Evolutionary conservation across 2,329 filamentous ascomycete species (phyloP).

Genomic region (Fusarium incarnatum): DNA sequence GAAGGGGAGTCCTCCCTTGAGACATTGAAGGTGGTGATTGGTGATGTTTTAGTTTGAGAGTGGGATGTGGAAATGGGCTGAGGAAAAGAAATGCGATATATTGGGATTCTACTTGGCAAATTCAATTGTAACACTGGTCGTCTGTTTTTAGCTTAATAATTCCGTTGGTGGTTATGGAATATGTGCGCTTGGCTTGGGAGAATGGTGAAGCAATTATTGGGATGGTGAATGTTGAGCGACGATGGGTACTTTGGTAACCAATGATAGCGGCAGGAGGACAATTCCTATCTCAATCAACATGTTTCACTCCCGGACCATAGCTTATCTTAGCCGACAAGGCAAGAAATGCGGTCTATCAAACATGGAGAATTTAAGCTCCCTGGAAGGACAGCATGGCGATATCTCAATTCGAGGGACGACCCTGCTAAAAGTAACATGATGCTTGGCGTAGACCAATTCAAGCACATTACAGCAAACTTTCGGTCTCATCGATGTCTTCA

Average conservation of each 20-base stretch:
- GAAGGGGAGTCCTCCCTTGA: constrained; percentile 30
- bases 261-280: neutral
- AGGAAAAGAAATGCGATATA: constrained; percentile 28
- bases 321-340: neutral
- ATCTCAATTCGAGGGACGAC: neutral
- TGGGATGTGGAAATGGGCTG: constrained; percentile 7
- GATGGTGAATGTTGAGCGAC: no score
- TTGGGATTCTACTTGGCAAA: neutral
- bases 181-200: neutral
- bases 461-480: no score
- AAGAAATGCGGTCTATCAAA: neutral
- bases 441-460: no score
- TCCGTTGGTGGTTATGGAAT: neutral
- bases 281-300: neutral
- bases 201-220: neutral
- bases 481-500: neutral
- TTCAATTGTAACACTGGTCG: no score
- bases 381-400: neutral
- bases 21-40: constrained; percentile 3
- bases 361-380: neutral
- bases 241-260: neutral
- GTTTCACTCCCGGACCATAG: neutral
- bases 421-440: neutral
- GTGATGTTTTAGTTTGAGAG: constrained; percentile 11
- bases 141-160: no score